Evolutionary conservation across 169 alveolate genomes (phyloP), one percentile per base, ranked within the genome.

Genomic region (Eimeria brunetti): DNA sequence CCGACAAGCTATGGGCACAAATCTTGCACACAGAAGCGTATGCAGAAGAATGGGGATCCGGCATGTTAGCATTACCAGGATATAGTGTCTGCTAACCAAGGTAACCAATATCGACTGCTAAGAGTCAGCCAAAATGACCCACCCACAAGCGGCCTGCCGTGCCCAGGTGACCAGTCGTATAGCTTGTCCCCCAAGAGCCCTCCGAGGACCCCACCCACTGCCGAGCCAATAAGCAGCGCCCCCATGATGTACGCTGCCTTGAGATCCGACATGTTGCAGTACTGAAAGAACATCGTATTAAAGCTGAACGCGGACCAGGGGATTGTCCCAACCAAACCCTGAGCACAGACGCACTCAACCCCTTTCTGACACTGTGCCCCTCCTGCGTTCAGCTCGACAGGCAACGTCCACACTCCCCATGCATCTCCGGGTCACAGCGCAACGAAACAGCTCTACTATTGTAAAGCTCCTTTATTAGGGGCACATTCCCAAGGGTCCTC

Each of bases 291-390:
- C 98, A 98, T 97, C 22, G 98, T 97, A 95, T 98, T 98, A 96
- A 98, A 98, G 69, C 98, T 96, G 83, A 98, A 96, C 46, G 99
- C 98, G 78, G 98, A 88, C 98, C 98, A 98, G 30, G 99, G 99
- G 41, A 98, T 98, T 36, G 99, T 98, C n/a, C 99, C 98, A 30
- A 98, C 95, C 94, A 98, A 92, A 12, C 98, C 98, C 97, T 98
- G 98, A 67, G 96, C n/a, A 84, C 95, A 24, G 12, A 60, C 14
- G 67, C 44, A 56, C 60, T 38, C 44, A 38, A 86, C 30, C 41
- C 60, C 41, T 22, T 41, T 33, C 27, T 46, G 86, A 16, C n/a
- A 30, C 51, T 69, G 51, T 36, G n/a, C 8, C 49, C 1, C 30
- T 36, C 51, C n/a, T 69, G 46, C 27, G 80, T 69, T 14, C 80